Evolutionary conservation across 208 protist species (phyloP).

Genomic region (Trypanosoma boissoni): DNA sequence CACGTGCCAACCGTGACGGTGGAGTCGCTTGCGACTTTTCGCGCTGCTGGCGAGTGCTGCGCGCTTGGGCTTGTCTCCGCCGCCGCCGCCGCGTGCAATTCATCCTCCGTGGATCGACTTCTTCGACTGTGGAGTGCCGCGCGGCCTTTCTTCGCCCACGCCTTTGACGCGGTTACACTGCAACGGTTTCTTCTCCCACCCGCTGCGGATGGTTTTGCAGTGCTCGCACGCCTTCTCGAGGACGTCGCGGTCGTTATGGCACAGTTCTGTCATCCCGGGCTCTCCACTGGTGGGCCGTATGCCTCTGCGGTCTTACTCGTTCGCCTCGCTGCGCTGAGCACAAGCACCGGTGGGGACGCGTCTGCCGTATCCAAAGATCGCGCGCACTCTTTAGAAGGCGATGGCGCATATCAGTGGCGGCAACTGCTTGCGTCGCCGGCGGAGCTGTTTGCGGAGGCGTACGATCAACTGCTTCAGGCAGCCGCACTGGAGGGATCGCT

Average conservation of each 20-base stretch:
- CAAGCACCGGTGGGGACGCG: not conserved
- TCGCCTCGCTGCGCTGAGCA: not conserved
- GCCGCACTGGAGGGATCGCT: conserved; percentile 9
- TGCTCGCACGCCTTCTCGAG: conserved; percentile 16
- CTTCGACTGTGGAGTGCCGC: not conserved
- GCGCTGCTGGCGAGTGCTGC: not conserved
- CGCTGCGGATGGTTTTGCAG: not conserved
- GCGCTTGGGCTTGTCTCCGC: not conserved
- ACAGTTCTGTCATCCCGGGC: conserved; percentile 12
- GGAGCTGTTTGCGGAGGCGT: conserved; percentile 15
- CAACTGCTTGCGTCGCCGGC: conserved; percentile 13
- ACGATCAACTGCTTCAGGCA: conserved; percentile 2
- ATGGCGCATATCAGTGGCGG: not conserved
- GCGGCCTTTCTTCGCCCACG: not conserved
- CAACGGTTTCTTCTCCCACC: no score
- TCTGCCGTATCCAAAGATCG: not conserved
- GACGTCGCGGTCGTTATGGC: conserved; percentile 23
- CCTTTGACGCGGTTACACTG: not conserved
- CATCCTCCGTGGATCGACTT: not conserved
- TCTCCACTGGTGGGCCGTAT: not conserved
- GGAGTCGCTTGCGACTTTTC: not conserved
- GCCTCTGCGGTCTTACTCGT: no score
- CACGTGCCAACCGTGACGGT: not conserved
- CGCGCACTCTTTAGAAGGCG: not conserved
- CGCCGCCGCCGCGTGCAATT: not conserved